These are phyloP conservation scores for Papiliotrema fonsecae DNA, from an alignment of 1,284 basidiomycete genomes.

Conservation along the genomic window DNA sequence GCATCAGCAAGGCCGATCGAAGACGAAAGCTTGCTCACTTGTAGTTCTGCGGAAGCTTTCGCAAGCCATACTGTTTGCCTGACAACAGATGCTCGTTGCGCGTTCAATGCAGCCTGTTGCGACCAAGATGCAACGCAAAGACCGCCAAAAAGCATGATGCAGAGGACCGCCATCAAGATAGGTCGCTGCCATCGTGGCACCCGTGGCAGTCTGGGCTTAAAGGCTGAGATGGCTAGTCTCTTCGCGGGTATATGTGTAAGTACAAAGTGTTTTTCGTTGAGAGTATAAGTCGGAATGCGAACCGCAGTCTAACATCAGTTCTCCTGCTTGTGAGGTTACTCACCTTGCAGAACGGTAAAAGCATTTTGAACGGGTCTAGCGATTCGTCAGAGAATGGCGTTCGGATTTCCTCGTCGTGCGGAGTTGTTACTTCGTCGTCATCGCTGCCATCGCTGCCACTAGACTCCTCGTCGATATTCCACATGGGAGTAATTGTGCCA, in stretches of 20 bases:
- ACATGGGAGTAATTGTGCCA: slow-evolving; percentile 19
- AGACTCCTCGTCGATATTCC: slow-evolving; percentile 13
- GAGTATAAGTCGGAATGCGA: slow-evolving; percentile 4
- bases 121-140: slow-evolving; percentile 21
- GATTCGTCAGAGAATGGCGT: too few relatives aligned
- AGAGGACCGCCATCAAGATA: slow-evolving; percentile 20
- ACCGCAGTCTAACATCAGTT: background rate
- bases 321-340: slow-evolving; percentile 1
- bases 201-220: slow-evolving; percentile 13
- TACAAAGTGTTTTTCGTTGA: slow-evolving; percentile 18
- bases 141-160: slow-evolving; percentile 20
- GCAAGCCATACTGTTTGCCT: slow-evolving; percentile 20
- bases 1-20: background rate
- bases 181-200: slow-evolving; percentile 23
- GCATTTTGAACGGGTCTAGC: slow-evolving; percentile 17
- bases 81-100: slow-evolving; percentile 15
- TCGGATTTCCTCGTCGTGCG: slow-evolving; percentile 1
- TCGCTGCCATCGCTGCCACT: background rate
- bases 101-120: slow-evolving; percentile 13
- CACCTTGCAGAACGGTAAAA: slow-evolving; percentile 11
- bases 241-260: slow-evolving; percentile 20
- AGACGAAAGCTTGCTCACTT: slow-evolving; percentile 4
- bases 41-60: slow-evolving; percentile 11
- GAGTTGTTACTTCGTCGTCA: slow-evolving; percentile 8
- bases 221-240: slow-evolving; percentile 14